Evolutionary conservation across 1,139 yeast genomes (phyloP), one percentile per base, ranked within the genome.

Genomic region (Yamadazyma pseudoaaseri): DNA sequence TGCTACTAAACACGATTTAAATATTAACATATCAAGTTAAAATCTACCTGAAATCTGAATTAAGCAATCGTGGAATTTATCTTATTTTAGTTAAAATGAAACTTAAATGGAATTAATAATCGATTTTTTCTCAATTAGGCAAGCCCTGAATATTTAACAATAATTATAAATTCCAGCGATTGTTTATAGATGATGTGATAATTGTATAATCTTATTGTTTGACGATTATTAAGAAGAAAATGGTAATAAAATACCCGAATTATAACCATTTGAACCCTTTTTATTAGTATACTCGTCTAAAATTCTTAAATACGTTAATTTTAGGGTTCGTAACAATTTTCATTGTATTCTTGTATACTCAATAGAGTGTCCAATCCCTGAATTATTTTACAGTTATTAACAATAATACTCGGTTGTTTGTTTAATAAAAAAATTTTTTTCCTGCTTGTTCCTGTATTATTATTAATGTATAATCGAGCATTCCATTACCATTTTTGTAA

Each of bases 161-260:
- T 18, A 18, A 18, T 9, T 18, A 18, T 18, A 18, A 18, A 9
- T 22, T 6, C 25, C 6, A 12, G 12, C 12, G 6, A 22, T 22
- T 22, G 25, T 22, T 11, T 22, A 22, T 11, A n/a, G 21, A n/a
- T 22, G 25, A 22, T 22, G 25, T 11, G 25, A 22, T 11, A 22
- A 22, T 7, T 22, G 25, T 9, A 9, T 18, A 10, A 18, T 18
- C 21, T 10, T 10, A 18, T 18, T 18, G 21, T 18, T 18, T 7
- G 21, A 18, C 21, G 10, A 18, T 18, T 18, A 7, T 18, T 7
- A 7, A 18, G n/a, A n/a, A n/a, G n/a, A 7, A 18, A 18, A 7
- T 18, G 20, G 20, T 22, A 10, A 10, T 22, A 22, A n/a, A 22
- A 10, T 22, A 22, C 7, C 25, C 25, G 25, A 22, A 22, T 7